Evolutionary conservation across 2,329 filamentous ascomycete genomes (phyloP), one percentile per base, ranked within the genome.

Genomic region (Cyphellophora attinorum): DNA sequence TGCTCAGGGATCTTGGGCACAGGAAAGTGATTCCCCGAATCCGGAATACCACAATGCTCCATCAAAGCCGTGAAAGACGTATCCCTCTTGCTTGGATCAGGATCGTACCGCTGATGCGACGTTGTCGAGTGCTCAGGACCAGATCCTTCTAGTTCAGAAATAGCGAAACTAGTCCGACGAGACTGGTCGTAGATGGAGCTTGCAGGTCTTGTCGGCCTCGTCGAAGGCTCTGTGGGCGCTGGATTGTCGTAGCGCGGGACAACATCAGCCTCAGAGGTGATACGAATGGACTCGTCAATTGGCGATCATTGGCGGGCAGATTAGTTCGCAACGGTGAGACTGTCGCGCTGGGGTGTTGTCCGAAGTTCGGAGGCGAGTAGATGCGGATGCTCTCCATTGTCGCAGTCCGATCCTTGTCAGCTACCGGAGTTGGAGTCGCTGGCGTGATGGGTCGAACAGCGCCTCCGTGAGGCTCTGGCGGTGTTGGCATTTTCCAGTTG

Each of bases 331-430:
- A 23, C 19, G 46, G 46, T 10, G 46, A 38, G 21, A 49, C 42
- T 11, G 35, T 27, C 8, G 45, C 34, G 18, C 37, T 37, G 27
- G 42, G 44, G 16, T 36, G 38, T 23, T 37, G 35, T 11, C 39
- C 32, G 3, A 58, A 49, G 6, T 54, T 54, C 4, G 55, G 57
- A 1, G 64, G 64, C 11, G 61, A 62, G 41, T 64, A 67, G 4
- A 68, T 56, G 33, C 55, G 59, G 41, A 67, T 67, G 41, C 58
- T 67, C 42, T 67, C 63, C 10, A 53, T 62, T 23, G 57, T 64
- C 23, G 49, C 36, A 19, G 49, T 39, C 30, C 39, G 42, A 6
- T 34, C 38, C 28, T 42, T 35, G 18, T 38, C 34, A 13, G 44
- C 41, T n/a, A 44, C 52, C 4, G 54, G 54, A 2, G 49, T 53